Conservation (phyloP, 306 rosid species). For the Quillaja saponaria region DNA sequence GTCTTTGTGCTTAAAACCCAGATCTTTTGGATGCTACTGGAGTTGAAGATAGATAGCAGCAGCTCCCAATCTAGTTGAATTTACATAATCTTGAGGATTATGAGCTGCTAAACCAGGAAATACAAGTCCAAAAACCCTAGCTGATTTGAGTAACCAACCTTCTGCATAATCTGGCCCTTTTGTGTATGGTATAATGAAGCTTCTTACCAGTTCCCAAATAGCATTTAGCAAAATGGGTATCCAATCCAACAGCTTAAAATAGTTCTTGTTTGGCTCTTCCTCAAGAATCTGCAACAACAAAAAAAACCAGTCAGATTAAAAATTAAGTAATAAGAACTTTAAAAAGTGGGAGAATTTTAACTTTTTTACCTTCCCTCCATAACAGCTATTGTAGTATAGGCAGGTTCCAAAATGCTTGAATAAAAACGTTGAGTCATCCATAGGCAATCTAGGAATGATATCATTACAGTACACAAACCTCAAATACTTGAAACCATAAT, state of each 20-base stretch:
- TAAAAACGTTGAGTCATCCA: constrained; percentile 53
- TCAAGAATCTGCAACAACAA: constrained; percentile 42
- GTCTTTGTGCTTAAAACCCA: too few species aligned
- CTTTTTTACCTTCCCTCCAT: constrained; percentile 40
- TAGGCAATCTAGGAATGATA: constrained; percentile 72
- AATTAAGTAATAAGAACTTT: background rate
- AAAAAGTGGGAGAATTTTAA: background rate
- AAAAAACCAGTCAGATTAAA: background rate
- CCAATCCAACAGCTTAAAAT: constrained; percentile 41
- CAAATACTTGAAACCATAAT: constrained; percentile 48
- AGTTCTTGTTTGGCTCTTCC: constrained; percentile 74
- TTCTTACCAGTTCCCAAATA: constrained; percentile 56
- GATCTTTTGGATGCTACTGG: too few species aligned
- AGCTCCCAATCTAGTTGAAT: constrained; percentile 57
- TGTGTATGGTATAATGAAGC: constrained; percentile 47
- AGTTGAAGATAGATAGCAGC: background rate
- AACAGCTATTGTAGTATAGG: constrained; percentile 55
- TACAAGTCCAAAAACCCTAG: constrained; percentile 54
- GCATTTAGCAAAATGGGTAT: constrained; percentile 56
- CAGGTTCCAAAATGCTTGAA: constrained; percentile 84
- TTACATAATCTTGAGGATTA: constrained; percentile 70
- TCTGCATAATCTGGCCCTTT: constrained; percentile 56
- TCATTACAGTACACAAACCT: constrained; percentile 78
- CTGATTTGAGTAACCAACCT: constrained; percentile 43
- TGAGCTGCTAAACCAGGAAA: constrained; percentile 68